phyloP scores from a whole-genome alignment of 2,329 filamentous ascomycete genomes.

The Dactylellina leptospora region DNA sequence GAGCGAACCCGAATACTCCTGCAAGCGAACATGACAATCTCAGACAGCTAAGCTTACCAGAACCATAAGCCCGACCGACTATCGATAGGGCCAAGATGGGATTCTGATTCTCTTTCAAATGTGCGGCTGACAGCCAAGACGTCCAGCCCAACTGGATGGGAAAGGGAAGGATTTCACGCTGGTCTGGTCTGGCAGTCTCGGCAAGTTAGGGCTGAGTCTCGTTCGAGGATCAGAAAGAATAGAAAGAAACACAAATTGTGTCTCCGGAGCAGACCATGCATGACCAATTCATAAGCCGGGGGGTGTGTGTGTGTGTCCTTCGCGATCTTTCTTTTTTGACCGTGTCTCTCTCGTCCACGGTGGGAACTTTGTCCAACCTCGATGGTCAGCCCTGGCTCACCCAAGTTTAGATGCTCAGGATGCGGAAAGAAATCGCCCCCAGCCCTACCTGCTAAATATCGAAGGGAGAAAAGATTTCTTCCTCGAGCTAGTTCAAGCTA shows the following conservation, averaged over 20 bases:
- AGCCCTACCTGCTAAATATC: slow-evolving; percentile 4
- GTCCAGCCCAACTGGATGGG: slow-evolving; percentile 16
- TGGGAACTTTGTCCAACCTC: neutral
- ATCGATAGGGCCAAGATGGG: too few species aligned
- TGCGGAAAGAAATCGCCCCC: slow-evolving; percentile 6
- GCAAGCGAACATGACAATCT: too few species aligned
- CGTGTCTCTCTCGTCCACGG: neutral
- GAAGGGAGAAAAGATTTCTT: neutral
- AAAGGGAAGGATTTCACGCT: slow-evolving; percentile 27
- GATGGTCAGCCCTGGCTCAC: neutral
- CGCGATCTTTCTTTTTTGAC: neutral
- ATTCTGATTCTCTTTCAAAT: too few species aligned
- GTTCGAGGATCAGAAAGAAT: slow-evolving; percentile 48
- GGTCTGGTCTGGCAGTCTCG: slow-evolving; percentile 19
- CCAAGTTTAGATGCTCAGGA: slow-evolving; percentile 39
- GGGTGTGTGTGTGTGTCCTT: neutral
- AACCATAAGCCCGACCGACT: neutral
- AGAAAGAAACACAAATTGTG: slow-evolving; percentile 51
- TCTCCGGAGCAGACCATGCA: slow-evolving; percentile 7
- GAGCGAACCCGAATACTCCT: too few species aligned
- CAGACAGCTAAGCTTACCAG: neutral
- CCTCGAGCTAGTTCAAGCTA: neutral
- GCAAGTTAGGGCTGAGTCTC: slow-evolving; percentile 51
- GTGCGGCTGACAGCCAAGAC: slow-evolving; percentile 50
- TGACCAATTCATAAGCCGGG: slow-evolving; percentile 28